These are phyloP conservation scores for Fusarium nanum DNA, from an alignment of 2,329 filamentous ascomycete species.

Conservation along the genomic window DNA sequence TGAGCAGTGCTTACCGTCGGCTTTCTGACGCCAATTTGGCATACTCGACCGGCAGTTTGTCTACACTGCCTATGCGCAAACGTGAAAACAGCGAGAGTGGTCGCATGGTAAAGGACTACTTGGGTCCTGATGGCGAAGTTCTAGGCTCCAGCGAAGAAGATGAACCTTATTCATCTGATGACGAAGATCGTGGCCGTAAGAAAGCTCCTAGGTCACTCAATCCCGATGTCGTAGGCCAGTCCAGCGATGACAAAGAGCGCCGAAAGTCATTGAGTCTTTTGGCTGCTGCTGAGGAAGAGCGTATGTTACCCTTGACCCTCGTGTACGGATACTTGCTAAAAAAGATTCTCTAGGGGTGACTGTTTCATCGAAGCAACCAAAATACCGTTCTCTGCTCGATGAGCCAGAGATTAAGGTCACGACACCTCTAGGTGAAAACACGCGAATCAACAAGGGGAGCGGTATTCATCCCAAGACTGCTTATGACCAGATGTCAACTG, in stretches of 20 bases:
- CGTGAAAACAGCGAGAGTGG: slow-evolving; percentile 57
- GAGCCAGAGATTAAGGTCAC: slow-evolving; percentile 76
- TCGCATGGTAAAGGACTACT: slow-evolving; percentile 75
- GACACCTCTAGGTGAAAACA: slow-evolving; percentile 70
- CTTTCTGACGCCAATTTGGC: slow-evolving; percentile 78
- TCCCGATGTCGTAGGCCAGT: slow-evolving; percentile 53
- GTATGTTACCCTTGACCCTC: slow-evolving; percentile 61
- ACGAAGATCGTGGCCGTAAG: slow-evolving; percentile 74
- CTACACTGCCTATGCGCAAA: slow-evolving; percentile 70
- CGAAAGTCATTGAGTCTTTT: slow-evolving; percentile 70
- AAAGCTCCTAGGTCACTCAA: slow-evolving; percentile 62
- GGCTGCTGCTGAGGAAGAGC: slow-evolving; percentile 81
- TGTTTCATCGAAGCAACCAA: slow-evolving; percentile 62
- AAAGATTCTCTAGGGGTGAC: slow-evolving; percentile 58
- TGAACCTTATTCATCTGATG: slow-evolving; percentile 70
- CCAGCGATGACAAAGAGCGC: slow-evolving; percentile 53
- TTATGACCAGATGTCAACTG: slow-evolving; percentile 76
- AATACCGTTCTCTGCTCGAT: slow-evolving; percentile 70
- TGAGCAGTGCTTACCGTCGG: slow-evolving; percentile 75
- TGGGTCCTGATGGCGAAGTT: slow-evolving; percentile 73
- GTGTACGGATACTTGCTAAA: slow-evolving; percentile 3
- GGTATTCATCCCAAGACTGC: slow-evolving; percentile 84
- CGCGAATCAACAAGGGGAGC: slow-evolving; percentile 61
- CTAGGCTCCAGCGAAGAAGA: slow-evolving; percentile 79
- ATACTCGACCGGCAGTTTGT: slow-evolving; percentile 71